These are phyloP conservation scores for Ascoidea rubescens DNA, from an alignment of 805 yeast genomes.

Conservation along the genomic window DNA sequence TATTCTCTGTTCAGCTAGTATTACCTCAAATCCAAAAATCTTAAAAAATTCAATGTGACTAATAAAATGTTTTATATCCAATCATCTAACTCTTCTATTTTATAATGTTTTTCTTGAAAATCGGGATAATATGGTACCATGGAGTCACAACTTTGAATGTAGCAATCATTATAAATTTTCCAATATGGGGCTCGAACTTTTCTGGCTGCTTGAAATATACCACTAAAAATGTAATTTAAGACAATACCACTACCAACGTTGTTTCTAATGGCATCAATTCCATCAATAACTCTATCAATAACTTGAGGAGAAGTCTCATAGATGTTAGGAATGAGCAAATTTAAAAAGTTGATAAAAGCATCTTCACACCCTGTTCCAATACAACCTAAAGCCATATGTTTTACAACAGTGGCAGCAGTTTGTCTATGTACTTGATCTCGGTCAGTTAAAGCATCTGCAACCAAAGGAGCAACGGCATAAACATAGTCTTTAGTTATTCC, in stretches of 20 bases:
- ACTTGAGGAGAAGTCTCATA: slow-evolving; percentile 96
- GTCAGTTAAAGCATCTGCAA: slow-evolving; percentile 84
- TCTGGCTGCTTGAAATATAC: slow-evolving; percentile 86
- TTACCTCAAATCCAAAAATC: no score
- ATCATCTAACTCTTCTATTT: slow-evolving; percentile 36
- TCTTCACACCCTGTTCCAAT: slow-evolving; percentile 66
- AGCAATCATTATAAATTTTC: slow-evolving; percentile 67
- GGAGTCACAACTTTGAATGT: slow-evolving; percentile 59
- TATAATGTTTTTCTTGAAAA: slow-evolving; percentile 22
- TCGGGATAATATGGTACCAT: slow-evolving; percentile 75
- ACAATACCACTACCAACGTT: slow-evolving; percentile 68
- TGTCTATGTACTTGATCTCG: slow-evolving; percentile 90
- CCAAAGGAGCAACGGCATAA: slow-evolving; percentile 60
- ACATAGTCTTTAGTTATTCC: slow-evolving; percentile 70
- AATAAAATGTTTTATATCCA: no score
- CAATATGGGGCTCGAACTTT: slow-evolving; percentile 79
- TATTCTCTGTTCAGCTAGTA: no score
- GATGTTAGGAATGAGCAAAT: slow-evolving; percentile 75
- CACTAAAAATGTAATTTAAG: slow-evolving; percentile 71
- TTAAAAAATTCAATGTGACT: no score
- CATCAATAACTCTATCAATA: slow-evolving; percentile 66
- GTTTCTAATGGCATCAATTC: slow-evolving; percentile 56
- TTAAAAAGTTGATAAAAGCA: slow-evolving; percentile 70
- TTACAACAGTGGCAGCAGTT: slow-evolving; percentile 81
- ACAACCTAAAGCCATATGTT: slow-evolving; percentile 70